Conservation (phyloP, 2,329 filamentous ascomycete species). For the Dactylonectria estremocensis region DNA sequence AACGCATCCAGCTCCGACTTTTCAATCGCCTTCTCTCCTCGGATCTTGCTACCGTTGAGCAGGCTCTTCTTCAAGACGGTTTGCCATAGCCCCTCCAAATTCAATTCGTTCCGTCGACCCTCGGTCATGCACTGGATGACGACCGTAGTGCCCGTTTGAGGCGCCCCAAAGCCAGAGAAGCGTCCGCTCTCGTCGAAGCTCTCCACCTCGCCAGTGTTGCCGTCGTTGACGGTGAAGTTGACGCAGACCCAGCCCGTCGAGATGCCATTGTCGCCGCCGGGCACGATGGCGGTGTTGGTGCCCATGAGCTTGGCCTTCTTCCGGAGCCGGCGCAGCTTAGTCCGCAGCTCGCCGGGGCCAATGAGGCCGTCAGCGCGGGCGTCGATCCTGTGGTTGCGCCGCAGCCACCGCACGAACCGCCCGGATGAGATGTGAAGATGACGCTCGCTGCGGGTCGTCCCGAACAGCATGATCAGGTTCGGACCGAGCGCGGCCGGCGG, state of each 20-base stretch:
- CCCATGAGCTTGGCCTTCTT: slow-evolving; percentile 87
- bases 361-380: slow-evolving; percentile 90
- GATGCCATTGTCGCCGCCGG: slow-evolving; percentile 84
- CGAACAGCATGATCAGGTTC: slow-evolving; percentile 93
- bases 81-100: slow-evolving; percentile 68
- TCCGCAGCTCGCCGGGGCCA: slow-evolving; percentile 91
- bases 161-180: slow-evolving; percentile 83
- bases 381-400: slow-evolving; percentile 78
- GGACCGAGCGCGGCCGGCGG: slow-evolving; percentile 90
- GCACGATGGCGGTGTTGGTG: slow-evolving; percentile 75
- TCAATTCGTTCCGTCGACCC: slow-evolving; percentile 65
- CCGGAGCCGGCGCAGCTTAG: slow-evolving; percentile 84
- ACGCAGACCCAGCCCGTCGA: slow-evolving; percentile 97
- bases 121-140: slow-evolving; percentile 73
- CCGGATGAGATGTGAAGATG: slow-evolving; percentile 94
- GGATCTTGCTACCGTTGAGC: slow-evolving; percentile 49
- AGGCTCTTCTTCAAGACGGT: slow-evolving; percentile 57
- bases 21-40: slow-evolving; percentile 44
- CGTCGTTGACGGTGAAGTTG: slow-evolving; percentile 82
- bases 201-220: slow-evolving; percentile 62
- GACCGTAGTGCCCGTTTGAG: slow-evolving; percentile 65
- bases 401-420: slow-evolving; percentile 88
- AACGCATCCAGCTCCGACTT: slow-evolving; percentile 49
- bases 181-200: slow-evolving; percentile 65
- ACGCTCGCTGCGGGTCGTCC: slow-evolving; percentile 91